Evolutionary conservation across 2,329 filamentous ascomycete species (phyloP).

Genomic region (Trichoderma atrobrunneum): DNA sequence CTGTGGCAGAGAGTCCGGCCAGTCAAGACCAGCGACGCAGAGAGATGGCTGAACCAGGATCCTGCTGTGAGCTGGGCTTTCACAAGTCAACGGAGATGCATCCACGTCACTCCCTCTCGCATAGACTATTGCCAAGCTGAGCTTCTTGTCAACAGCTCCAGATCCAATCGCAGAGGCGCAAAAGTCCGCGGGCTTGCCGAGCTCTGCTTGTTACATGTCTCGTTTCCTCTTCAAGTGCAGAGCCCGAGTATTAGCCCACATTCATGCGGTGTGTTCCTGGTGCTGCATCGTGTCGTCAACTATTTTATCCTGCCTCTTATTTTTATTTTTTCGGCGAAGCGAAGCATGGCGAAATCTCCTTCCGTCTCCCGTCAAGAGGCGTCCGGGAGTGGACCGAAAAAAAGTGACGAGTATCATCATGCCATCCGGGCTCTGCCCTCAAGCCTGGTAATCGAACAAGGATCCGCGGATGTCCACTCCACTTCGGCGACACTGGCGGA

Average conservation of each 20-base stretch:
- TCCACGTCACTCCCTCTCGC: constrained; percentile 2
- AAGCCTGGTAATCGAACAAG: neutral
- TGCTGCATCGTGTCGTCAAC: neutral
- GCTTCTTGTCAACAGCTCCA: neutral
- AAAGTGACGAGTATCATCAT: constrained; percentile 7
- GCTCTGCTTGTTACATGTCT: constrained; percentile 8
- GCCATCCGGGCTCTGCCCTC: constrained; percentile 4
- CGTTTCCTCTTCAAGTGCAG: neutral
- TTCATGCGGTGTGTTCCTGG: constrained; percentile 8
- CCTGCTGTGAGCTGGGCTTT: neutral
- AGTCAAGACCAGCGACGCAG: neutral
- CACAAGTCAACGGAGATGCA: neutral
- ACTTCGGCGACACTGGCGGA: constrained; percentile 16
- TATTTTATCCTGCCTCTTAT: neutral
- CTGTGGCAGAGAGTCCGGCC: neutral
- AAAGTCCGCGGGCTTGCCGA: neutral
- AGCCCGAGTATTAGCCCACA: neutral
- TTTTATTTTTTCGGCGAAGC: neutral
- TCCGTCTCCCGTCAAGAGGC: neutral
- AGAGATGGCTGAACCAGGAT: neutral
- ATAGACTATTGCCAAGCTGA: constrained; percentile 5
- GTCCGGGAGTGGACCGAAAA: constrained; percentile 7
- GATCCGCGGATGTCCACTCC: constrained; percentile 8
- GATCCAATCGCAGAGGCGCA: neutral
- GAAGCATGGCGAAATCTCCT: neutral